Evolutionary conservation across 2,329 filamentous ascomycete genomes (phyloP).

Genomic region (Rachicladosporium sp.): DNA sequence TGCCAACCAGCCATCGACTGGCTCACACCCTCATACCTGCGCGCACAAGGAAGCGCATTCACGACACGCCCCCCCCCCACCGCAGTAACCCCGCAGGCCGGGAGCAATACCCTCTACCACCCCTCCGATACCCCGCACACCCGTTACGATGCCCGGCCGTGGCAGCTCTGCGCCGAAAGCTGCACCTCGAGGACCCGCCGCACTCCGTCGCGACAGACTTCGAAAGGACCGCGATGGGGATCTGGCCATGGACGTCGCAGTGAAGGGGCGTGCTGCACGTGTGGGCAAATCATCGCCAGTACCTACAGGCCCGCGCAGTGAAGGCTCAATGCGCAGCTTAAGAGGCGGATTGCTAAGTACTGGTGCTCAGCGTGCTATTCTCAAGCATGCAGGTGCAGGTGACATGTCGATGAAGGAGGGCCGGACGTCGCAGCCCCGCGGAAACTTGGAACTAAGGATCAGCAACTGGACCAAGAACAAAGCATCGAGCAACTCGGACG

Average conservation of each 20-base stretch:
- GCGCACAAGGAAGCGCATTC: no score
- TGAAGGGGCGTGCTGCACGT: conserved; percentile 19
- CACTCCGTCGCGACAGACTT: conserved; percentile 7
- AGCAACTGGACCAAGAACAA: conserved; percentile 30
- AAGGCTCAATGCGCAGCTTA: conserved; percentile 7
- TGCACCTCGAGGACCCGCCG: conserved; percentile 11
- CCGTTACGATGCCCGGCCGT: conserved; percentile 9
- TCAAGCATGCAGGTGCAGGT: conserved; percentile 18
- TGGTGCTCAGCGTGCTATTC: conserved; percentile 18
- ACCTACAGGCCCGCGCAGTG: conserved; percentile 5
- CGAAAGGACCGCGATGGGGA: conserved; percentile 47
- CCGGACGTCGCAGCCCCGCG: conserved; percentile 7
- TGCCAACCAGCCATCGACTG: no score
- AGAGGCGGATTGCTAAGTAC: conserved; percentile 10
- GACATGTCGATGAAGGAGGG: conserved; percentile 18
- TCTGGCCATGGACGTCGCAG: conserved; percentile 43
- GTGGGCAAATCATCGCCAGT: conserved; percentile 15
- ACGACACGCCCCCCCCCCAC: no score
- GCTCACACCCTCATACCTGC: no score
- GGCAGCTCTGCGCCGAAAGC: conserved; percentile 5
- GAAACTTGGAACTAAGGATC: conserved; percentile 25
- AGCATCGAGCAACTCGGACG: conserved; percentile 21
- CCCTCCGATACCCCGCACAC: not conserved
- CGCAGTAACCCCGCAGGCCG: no score
- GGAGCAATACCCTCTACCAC: no score